A percentile compares a stretch with the other conserved stretches of the same genome.
Conservation (phyloP, 768 basidiomycete genomes). For the Botryobasidium botryosum region DNA sequence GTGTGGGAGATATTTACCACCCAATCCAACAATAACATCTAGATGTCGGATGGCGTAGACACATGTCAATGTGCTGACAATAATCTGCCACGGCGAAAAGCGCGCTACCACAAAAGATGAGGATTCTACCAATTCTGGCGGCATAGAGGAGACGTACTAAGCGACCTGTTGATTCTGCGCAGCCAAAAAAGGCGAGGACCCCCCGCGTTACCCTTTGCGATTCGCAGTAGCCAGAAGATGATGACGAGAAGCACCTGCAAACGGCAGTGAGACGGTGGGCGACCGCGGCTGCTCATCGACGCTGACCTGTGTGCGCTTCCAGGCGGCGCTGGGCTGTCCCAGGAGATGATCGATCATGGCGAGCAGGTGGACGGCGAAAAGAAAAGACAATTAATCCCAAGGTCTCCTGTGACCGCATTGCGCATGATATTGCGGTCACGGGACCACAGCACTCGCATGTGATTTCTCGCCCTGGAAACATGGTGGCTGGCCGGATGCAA, state of each 20-base stretch:
- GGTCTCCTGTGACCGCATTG: too few relatives aligned
- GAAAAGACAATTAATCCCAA: too few relatives aligned
- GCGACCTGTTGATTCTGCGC: constrained; percentile 34
- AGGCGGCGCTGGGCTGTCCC: constrained; percentile 75
- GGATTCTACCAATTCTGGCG: constrained; percentile 6
- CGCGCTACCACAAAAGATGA: constrained; percentile 28
- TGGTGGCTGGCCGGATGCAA: too few relatives aligned
- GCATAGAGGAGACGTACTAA: constrained; percentile 30
- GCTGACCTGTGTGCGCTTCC: constrained; percentile 70
- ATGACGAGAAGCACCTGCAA: constrained; percentile 74
- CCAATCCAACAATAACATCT: constrained; percentile 70
- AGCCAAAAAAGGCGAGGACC: constrained; percentile 57
- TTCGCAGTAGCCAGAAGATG: constrained; percentile 79
- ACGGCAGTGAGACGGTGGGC: constrained; percentile 1
- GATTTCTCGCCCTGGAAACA: too few relatives aligned
- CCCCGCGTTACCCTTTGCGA: constrained; percentile 42
- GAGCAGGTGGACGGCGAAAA: too few relatives aligned
- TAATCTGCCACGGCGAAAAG: constrained; percentile 94
- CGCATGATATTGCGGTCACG: too few relatives aligned
- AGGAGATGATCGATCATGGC: constrained; percentile 89
- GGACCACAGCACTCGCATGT: too few relatives aligned
- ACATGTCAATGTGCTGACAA: constrained; percentile 68
- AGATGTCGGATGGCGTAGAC: constrained; percentile 73
- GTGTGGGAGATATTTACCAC: constrained; percentile 28
- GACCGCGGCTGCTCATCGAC: background rate